A percentile compares a stretch with the other conserved stretches of the same genome.
phyloP scores from a whole-genome alignment of 1,284 basidiomycete species.

The Melampsora americana region DNA sequence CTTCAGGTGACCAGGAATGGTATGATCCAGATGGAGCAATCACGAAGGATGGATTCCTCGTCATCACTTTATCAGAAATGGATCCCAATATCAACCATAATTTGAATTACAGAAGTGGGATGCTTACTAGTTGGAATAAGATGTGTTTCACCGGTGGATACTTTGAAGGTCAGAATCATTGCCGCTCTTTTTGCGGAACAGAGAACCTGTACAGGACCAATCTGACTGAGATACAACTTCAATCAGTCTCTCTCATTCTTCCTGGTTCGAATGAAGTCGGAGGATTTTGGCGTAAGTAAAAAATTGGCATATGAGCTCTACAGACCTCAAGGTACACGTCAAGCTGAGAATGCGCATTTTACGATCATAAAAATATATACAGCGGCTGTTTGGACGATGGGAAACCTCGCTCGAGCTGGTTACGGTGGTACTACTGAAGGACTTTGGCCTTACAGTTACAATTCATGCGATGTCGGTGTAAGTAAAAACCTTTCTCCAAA shows the following conservation, averaged over 20 bases:
- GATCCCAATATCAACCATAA: constrained; percentile 39
- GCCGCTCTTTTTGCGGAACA: background rate
- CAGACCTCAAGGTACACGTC: too few species aligned
- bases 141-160: constrained; percentile 53
- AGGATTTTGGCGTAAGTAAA: constrained; percentile 47
- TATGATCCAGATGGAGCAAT: constrained; percentile 53
- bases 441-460: constrained; percentile 53
- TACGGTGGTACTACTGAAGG: constrained; percentile 53
- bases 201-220: background rate
- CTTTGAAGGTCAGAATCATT: constrained; percentile 29
- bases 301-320: constrained; percentile 47
- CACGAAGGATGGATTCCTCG: constrained; percentile 50
- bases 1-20: constrained; percentile 49
- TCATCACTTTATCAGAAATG: constrained; percentile 50
- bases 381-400: constrained; percentile 53
- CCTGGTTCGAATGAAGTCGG: constrained; percentile 49
- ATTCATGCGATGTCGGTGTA: constrained; percentile 51
- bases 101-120: constrained; percentile 35
- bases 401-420: constrained; percentile 52
- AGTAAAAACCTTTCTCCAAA: background rate
- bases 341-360: constrained; percentile 42
- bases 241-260: constrained; percentile 11
- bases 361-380: constrained; percentile 47
- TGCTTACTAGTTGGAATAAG: constrained; percentile 50
- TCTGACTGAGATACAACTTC: background rate